Evolutionary conservation across 2,329 filamentous ascomycete species (phyloP).

Genomic region (Byssothecium circinans): DNA sequence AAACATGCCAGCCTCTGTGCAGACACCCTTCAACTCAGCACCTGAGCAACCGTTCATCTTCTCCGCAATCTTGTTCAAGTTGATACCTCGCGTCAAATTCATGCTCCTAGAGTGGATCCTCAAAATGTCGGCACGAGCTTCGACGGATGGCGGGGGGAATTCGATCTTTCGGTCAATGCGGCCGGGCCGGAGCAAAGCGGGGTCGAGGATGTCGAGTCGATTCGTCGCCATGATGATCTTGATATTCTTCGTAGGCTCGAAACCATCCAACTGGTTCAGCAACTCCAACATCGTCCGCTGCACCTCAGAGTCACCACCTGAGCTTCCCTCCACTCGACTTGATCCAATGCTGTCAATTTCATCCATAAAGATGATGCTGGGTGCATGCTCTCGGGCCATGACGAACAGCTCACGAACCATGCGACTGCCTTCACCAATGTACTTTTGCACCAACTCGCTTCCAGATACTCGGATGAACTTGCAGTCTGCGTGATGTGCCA

Average conservation of each 20-base stretch:
- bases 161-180: constrained; percentile 99
- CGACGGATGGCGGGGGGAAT: constrained; percentile 94
- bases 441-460: constrained; percentile 96
- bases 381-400: constrained; percentile 97
- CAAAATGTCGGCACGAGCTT: constrained; percentile 95
- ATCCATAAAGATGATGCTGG: constrained; percentile 99
- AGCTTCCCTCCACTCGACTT: constrained; percentile 92
- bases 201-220: constrained; percentile 94
- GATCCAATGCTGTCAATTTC: constrained; percentile 99
- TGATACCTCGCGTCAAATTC: constrained; percentile 97
- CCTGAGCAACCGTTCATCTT: constrained; percentile 99
- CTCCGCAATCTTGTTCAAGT: constrained; percentile 96
- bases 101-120: constrained; percentile 97
- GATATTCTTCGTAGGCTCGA: constrained; percentile 99
- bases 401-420: constrained; percentile 99
- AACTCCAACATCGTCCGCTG: constrained; percentile 98
- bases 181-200: constrained; percentile 89
- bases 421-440: constrained; percentile 95
- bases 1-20: constrained; percentile 98
- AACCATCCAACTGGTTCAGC: constrained; percentile 96
- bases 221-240: constrained; percentile 99
- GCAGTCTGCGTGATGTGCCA: constrained; percentile 98
- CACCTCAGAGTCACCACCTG: constrained; percentile 94
- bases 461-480: constrained; percentile 98
- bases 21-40: constrained; percentile 97